Conservation (phyloP, 768 basidiomycete species). For the Boletus rufocinnamomeus region DNA sequence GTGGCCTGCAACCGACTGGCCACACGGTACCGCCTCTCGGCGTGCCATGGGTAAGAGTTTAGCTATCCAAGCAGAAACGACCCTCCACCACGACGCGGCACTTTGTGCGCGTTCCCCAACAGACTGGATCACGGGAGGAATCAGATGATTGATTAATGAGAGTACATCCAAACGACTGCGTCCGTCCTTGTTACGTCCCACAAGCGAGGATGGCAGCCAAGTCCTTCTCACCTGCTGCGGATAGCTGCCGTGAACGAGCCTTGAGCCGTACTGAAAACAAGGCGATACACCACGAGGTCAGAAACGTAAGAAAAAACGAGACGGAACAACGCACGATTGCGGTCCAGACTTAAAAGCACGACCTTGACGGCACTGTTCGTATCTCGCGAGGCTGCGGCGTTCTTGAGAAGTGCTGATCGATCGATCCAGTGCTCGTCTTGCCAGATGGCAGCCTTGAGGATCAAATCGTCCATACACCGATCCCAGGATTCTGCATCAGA, state of each 20-base stretch:
- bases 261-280: conserved; percentile 90
- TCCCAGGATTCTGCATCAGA: conserved; percentile 50
- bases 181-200: conserved; percentile 25
- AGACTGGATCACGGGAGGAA: conserved; percentile 7
- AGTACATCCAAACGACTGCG: background rate
- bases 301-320: conserved; percentile 13
- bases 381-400: conserved; percentile 35
- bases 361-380: conserved; percentile 68
- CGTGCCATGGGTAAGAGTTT: conserved; percentile 29
- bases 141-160: conserved; percentile 1
- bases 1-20: conserved; percentile 5
- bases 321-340: conserved; percentile 67
- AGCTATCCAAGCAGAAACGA: conserved; percentile 13
- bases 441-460: conserved; percentile 90
- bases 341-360: conserved; percentile 86
- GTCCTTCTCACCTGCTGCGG: conserved; percentile 85
- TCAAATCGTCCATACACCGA: conserved; percentile 92
- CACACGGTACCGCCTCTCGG: conserved; percentile 21
- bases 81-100: conserved; percentile 8
- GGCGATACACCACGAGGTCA: conserved; percentile 10
- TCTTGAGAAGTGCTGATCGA: conserved; percentile 69
- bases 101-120: conserved; percentile 5
- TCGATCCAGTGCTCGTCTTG: conserved; percentile 93
- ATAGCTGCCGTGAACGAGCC: conserved; percentile 81
- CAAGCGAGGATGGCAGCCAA: conserved; percentile 65